Percentiles rank a stretch among this genome's conserved stretches.
Conservation (phyloP, 2,329 filamentous ascomycete species). For the Magnaporthiopsis poae region DNA sequence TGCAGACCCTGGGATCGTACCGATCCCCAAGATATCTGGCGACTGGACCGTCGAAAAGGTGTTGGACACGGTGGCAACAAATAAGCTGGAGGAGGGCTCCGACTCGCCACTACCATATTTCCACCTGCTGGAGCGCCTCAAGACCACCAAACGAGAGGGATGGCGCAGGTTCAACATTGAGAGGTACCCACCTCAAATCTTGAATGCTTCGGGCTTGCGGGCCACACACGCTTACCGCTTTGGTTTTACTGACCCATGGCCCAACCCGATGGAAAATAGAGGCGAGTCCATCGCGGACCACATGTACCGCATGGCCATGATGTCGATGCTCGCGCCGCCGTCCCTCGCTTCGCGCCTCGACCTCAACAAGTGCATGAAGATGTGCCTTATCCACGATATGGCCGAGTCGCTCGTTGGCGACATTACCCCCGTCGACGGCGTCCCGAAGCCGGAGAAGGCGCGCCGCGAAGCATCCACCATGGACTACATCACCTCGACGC, state of each 20-base stretch:
- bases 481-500: conserved; percentile 69
- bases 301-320: conserved; percentile 99
- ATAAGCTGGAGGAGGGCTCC: conserved; percentile 49
- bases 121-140: conserved; percentile 84
- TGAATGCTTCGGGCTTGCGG: neutral
- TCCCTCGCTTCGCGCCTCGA: conserved; percentile 63
- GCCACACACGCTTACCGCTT: neutral
- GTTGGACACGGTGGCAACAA: conserved; percentile 51
- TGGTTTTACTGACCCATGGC: neutral
- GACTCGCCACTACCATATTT: conserved; percentile 81
- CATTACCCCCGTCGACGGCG: conserved; percentile 84
- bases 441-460: conserved; percentile 79
- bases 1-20: conserved; percentile 28
- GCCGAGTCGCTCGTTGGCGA: conserved; percentile 90
- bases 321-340: conserved; percentile 82
- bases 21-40: conserved; percentile 30
- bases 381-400: conserved; percentile 97
- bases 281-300: conserved; percentile 94
- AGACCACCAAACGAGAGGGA: conserved; percentile 92
- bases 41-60: conserved; percentile 53
- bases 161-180: conserved; percentile 81
- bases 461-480: conserved; percentile 80
- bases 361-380: conserved; percentile 75
- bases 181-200: conserved; percentile 27
- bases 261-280: conserved; percentile 25